Conservation (phyloP, 2,329 filamentous ascomycete species). For the Alternaria incomplexa region DNA sequence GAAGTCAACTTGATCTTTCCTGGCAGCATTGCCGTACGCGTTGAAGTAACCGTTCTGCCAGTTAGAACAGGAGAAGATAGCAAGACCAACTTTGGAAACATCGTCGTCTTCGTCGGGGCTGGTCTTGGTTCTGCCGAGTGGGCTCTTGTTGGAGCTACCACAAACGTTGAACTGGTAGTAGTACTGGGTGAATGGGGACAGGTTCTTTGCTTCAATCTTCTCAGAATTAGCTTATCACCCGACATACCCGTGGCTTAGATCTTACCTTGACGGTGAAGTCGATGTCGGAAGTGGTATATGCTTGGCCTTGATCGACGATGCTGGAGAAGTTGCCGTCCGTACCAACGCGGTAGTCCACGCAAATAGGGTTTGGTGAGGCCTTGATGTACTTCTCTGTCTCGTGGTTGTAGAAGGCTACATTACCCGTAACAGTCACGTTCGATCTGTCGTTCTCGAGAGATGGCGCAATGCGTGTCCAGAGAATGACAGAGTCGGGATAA, state of each 20-base stretch:
- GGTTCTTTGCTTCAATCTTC: constrained; percentile 67
- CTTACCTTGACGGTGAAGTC: constrained; percentile 75
- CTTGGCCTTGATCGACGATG: constrained; percentile 63
- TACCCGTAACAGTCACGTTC: constrained; percentile 62
- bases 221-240: constrained; percentile 14
- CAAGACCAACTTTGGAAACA: constrained; percentile 65
- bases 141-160: constrained; percentile 64
- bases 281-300: constrained; percentile 74
- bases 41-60: constrained; percentile 57
- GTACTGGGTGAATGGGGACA: constrained; percentile 70
- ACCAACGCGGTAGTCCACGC: constrained; percentile 69
- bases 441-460: constrained; percentile 48
- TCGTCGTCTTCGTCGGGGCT: constrained; percentile 64
- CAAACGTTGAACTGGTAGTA: constrained; percentile 76
- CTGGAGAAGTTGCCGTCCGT: constrained; percentile 54
- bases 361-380: constrained; percentile 66
- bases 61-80: constrained; percentile 73
- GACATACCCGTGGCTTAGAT: accelerated
- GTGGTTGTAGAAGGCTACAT: constrained; percentile 60
- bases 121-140: constrained; percentile 73
- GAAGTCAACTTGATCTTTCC: constrained; percentile 61
- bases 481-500: constrained; percentile 49
- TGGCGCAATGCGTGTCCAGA: constrained; percentile 47
- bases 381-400: constrained; percentile 60
- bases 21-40: constrained; percentile 51